Conservation (phyloP, 2,329 filamentous ascomycete species). For the Pezicula radicicola region DNA sequence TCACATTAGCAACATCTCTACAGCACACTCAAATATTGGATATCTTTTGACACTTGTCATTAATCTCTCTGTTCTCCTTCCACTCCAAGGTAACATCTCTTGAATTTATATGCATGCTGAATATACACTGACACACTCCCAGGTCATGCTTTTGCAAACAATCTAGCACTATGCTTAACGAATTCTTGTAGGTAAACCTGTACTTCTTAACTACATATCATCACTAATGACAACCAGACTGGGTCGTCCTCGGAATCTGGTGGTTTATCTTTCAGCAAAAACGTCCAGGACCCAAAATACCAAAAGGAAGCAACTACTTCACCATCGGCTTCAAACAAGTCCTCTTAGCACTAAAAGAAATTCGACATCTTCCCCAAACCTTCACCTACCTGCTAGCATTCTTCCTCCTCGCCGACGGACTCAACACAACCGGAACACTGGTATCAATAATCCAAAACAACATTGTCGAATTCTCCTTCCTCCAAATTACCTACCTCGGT, state of each 20-base stretch:
- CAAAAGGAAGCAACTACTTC: constrained; percentile 34
- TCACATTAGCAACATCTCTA: constrained; percentile 38
- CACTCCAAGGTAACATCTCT: constrained; percentile 28
- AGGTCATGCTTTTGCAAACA: constrained; percentile 29
- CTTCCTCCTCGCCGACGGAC: constrained; percentile 38
- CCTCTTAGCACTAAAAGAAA: constrained; percentile 33
- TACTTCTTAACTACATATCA: neutral
- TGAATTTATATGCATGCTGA: neutral
- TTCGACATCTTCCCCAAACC: constrained; percentile 35
- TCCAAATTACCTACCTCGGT: constrained; percentile 38
- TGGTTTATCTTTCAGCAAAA: constrained; percentile 40
- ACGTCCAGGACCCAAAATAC: constrained; percentile 34
- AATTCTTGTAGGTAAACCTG: constrained; percentile 33
- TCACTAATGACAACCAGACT: constrained; percentile 25
- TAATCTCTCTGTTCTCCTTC: constrained; percentile 36
- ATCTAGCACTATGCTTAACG: constrained; percentile 36
- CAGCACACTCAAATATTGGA: constrained; percentile 40
- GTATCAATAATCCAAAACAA: constrained; percentile 38
- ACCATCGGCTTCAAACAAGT: constrained; percentile 40
- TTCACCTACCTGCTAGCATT: constrained; percentile 38
- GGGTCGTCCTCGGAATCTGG: constrained; percentile 37
- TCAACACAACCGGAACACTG: constrained; percentile 36
- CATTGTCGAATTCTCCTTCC: constrained; percentile 36
- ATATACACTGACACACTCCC: neutral
- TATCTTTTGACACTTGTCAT: constrained; percentile 36